Percentiles rank a stretch among this genome's conserved stretches.
phyloP scores from a whole-genome alignment of 2,329 filamentous ascomycete species.

The Diaporthe sp. region DNA sequence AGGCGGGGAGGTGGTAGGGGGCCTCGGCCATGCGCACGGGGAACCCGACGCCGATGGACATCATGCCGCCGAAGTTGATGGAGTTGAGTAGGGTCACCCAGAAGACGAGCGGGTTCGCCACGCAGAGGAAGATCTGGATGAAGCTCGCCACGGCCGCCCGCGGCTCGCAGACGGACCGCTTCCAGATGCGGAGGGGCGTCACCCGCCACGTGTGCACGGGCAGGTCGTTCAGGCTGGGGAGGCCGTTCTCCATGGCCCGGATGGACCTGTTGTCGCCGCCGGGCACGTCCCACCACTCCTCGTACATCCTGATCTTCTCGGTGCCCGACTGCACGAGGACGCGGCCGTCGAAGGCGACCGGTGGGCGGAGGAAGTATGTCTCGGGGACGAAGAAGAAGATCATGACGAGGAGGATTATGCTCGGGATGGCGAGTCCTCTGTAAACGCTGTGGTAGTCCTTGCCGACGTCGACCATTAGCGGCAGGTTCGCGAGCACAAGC shows the following conservation, averaged over 20 bases:
- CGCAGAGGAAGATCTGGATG: constrained; percentile 46
- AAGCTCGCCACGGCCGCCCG: constrained; percentile 42
- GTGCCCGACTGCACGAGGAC: constrained; percentile 54
- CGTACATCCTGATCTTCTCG: constrained; percentile 55
- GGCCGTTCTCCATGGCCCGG: constrained; percentile 36
- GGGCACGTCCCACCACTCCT: constrained; percentile 49
- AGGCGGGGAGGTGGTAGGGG: constrained; percentile 41
- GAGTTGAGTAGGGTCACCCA: constrained; percentile 47
- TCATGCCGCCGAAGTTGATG: constrained; percentile 46
- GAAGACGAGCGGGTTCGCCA: constrained; percentile 48
- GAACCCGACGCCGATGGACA: constrained; percentile 46
- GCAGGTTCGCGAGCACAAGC: constrained; percentile 46
- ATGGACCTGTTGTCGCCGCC: constrained; percentile 28
- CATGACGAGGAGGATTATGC: constrained; percentile 47
- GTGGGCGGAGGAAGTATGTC: constrained; percentile 57
- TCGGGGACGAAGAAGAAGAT: constrained; percentile 53
- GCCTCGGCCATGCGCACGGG: constrained; percentile 41
- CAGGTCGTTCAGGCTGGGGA: constrained; percentile 26
- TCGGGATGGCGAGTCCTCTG: constrained; percentile 48
- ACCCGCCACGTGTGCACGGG: constrained; percentile 34
- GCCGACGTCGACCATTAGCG: constrained; percentile 46
- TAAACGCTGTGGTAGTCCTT: constrained; percentile 53
- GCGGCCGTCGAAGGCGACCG: constrained; percentile 57
- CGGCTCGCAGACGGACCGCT: constrained; percentile 39
- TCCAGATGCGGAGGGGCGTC: constrained; percentile 32